Evolutionary conservation across 2,329 filamentous ascomycete genomes (phyloP).

Genomic region (Dryadomyces quercivorus): DNA sequence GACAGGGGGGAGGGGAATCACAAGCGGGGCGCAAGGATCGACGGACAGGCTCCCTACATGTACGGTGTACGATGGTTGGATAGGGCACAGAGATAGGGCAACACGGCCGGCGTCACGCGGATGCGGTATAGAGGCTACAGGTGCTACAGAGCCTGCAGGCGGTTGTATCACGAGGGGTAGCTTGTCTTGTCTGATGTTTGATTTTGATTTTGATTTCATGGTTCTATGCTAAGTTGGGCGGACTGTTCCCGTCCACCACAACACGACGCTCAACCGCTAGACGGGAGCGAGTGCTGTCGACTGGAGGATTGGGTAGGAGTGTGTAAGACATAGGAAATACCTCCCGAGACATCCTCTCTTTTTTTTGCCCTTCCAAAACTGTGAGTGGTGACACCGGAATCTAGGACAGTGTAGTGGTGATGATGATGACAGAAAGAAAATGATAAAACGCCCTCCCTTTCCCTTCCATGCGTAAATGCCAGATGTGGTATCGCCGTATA

Average conservation of each 20-base stretch:
- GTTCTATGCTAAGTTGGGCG: not conserved
- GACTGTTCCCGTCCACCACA: not conserved
- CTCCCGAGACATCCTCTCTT: not conserved
- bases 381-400: conserved; percentile 9
- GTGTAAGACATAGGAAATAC: not conserved
- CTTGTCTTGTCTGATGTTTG: not conserved
- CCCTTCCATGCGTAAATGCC: conserved; percentile 4
- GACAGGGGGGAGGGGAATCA: not conserved
- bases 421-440: not conserved
- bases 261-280: conserved; percentile 1
- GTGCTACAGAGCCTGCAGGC: not conserved
- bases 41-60: too few species aligned
- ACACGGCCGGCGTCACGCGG: too few species aligned
- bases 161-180: not conserved
- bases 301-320: not conserved
- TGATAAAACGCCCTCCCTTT: conserved; percentile 3
- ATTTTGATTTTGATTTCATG: not conserved
- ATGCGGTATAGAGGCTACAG: not conserved
- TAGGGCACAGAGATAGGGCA: too few species aligned
- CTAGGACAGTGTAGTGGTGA: not conserved
- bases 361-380: not conserved
- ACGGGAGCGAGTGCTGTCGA: not conserved
- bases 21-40: not conserved
- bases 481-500: conserved; percentile 1
- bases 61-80: too few species aligned